These are phyloP conservation scores for Blastocystis sp. DNA, from an alignment of 352 stramenopile species.

Conservation along the genomic window DNA sequence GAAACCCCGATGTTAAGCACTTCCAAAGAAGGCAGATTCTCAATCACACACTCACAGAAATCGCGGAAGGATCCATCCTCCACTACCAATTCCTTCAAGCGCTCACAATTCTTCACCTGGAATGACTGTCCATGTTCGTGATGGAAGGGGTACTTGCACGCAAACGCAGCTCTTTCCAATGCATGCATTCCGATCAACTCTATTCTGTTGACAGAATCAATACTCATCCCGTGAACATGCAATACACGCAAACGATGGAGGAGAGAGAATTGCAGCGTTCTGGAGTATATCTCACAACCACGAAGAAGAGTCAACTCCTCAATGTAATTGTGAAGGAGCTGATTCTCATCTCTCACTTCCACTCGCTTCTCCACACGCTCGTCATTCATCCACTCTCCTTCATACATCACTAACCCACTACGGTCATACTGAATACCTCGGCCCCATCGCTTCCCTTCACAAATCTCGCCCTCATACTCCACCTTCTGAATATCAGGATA, in stretches of 20 bases:
- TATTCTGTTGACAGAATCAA: not conserved
- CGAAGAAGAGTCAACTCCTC: not conserved
- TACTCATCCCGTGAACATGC: not conserved
- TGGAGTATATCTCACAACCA: not conserved
- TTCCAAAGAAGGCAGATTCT: not conserved
- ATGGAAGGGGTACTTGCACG: not conserved
- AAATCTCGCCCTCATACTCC: slow-evolving; percentile 1
- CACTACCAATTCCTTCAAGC: not conserved
- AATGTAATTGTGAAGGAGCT: not conserved
- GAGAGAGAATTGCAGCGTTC: not conserved
- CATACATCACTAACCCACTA: not conserved
- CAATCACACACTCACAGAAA: not conserved
- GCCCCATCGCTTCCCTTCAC: slow-evolving; percentile 15
- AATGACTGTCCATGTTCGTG: not conserved
- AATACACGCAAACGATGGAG: not conserved
- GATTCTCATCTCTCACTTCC: not conserved
- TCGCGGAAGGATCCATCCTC: not conserved
- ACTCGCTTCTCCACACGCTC: not conserved
- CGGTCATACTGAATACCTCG: slow-evolving; percentile 15
- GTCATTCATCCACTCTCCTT: slow-evolving; percentile 26
- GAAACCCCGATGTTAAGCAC: not conserved
- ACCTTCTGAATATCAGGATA: slow-evolving; percentile 13
- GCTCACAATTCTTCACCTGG: not conserved
- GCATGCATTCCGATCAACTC: not conserved
- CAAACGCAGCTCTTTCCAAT: not conserved